Base-by-base conservation (phyloP, 352 stramenopile species). In the Phytophthora ramorum region DNA sequence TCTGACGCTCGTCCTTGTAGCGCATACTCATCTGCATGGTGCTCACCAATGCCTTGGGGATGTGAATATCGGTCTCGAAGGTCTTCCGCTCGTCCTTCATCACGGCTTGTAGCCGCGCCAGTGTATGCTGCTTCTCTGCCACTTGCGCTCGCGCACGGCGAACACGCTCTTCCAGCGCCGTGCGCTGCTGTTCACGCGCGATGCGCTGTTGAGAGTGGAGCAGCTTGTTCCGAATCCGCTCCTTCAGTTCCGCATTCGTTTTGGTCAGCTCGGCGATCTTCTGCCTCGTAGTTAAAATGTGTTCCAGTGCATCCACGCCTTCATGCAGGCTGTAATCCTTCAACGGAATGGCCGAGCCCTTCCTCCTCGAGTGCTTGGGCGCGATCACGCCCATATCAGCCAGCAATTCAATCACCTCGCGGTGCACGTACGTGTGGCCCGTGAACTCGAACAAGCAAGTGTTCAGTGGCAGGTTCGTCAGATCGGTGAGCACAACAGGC, bases 1-100 rank as follows among this genome's bases (percentile, higher is more conserved):
- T 85, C 37, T 91, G 75, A 48, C 89, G 89, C 54, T 94, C 83
- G 53, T 91, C 82, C 69, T 94, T 92, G 69, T 89, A 94, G n/a
- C 79, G 78, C 62, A 90, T 78, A 56, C 78, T 87, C 85, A 94
- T 92, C 43, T 91, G 81, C 83, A 92, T 91, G 37, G 79, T 92
- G 43, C 72, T 85, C 17, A 92, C 40, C 24, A 94, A 68, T 19
- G 85, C 83, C 70, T 91, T 94, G 3, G 85, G 81, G 45, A 92
- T 89, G 59, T 90, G 85, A 37, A 94, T 90, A 50, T 92, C 85
- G 0, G 83, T 91, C 64, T 92, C 83, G 45, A 92, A 91, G 14
- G 80, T 92, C 30, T 79, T 82, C 37, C 81, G 83, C 52, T 94
- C 85, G 49, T 94, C 83, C 14, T 90, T 66, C 82, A 94, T 83